Conservation (phyloP, 495 filamentous ascomycete species). For the Hypoxylon cercidicola region DNA sequence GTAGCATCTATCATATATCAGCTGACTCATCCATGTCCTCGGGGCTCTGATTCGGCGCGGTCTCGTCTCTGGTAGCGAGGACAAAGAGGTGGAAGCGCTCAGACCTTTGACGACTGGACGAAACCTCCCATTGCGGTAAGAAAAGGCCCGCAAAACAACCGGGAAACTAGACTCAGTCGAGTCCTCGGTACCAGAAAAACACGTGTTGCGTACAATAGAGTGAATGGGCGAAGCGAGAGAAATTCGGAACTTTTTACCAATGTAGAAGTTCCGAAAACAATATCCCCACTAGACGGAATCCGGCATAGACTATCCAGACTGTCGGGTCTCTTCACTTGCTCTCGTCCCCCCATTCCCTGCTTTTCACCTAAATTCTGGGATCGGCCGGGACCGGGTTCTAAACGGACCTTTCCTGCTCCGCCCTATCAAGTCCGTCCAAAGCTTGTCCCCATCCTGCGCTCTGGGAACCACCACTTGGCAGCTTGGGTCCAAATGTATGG, state of each 20-base stretch:
- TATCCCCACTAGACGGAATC: slow-evolving; percentile 21
- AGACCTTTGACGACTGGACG: too few species aligned
- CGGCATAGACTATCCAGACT: slow-evolving; percentile 31
- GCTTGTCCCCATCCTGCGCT: neutral
- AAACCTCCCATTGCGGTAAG: neutral
- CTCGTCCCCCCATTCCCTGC: too few species aligned
- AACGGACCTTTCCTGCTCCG: slow-evolving; percentile 1
- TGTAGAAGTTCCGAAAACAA: slow-evolving; percentile 13
- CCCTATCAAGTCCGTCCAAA: slow-evolving; percentile 3
- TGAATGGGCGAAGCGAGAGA: neutral
- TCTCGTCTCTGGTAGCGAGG: too few species aligned
- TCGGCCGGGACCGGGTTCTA: slow-evolving; percentile 27
- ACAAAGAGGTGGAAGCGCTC: too few species aligned
- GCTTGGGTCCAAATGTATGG: neutral
- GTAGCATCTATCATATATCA: too few species aligned
- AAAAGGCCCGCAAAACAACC: slow-evolving; percentile 16
- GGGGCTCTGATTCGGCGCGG: too few species aligned
- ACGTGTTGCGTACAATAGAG: neutral
- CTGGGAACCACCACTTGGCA: too few species aligned
- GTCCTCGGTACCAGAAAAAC: slow-evolving; percentile 28
- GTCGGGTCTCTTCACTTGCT: slow-evolving; percentile 26
- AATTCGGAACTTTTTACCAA: slow-evolving; percentile 21
- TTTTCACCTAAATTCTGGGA: neutral
- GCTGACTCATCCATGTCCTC: too few species aligned
- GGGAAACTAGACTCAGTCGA: slow-evolving; percentile 14